These are phyloP conservation scores for Phaeophleospora eucalypticola DNA, from an alignment of 2,329 filamentous ascomycete genomes.

Conservation along the genomic window DNA sequence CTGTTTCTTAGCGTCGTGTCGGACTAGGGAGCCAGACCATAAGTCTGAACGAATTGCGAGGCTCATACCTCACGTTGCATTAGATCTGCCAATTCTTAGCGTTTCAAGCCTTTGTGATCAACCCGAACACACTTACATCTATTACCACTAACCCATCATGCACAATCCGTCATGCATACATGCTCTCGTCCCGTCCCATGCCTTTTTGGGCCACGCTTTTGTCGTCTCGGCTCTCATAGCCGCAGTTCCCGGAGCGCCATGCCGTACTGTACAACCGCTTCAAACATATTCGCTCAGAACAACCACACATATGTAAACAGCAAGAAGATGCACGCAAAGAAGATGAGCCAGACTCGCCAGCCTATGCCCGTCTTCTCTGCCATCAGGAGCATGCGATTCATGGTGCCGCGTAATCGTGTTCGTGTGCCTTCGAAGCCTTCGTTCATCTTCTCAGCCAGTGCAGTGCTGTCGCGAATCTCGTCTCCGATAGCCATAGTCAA, in stretches of 20 bases:
- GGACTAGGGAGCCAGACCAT: no score
- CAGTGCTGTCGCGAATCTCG: conserved; percentile 86
- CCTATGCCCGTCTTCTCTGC: conserved; percentile 89
- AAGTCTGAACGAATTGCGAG: no score
- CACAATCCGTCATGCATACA: no score
- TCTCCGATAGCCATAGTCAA: conserved; percentile 91
- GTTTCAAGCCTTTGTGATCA: no score
- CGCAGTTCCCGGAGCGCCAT: neutral
- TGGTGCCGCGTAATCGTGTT: conserved; percentile 77
- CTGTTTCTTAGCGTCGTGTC: no score
- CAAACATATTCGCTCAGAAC: conserved; percentile 38
- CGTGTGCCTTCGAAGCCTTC: conserved; percentile 85
- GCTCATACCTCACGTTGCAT: no score
- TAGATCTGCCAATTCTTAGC: no score
- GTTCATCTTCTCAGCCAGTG: conserved; percentile 92
- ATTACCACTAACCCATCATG: no score
- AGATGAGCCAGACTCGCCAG: conserved; percentile 89
- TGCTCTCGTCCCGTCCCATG: neutral
- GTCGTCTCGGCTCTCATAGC: neutral
- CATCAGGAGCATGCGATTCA: conserved; percentile 97
- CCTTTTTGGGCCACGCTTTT: neutral
- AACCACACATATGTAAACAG: conserved; percentile 93
- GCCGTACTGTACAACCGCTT: neutral
- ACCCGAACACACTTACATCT: no score
- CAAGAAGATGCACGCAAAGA: conserved; percentile 77